Percentiles rank a stretch among this genome's conserved stretches.
These are phyloP conservation scores for Heliamphora exappendiculata DNA, from an alignment of 148 eudicot species.

Conservation along the genomic window DNA sequence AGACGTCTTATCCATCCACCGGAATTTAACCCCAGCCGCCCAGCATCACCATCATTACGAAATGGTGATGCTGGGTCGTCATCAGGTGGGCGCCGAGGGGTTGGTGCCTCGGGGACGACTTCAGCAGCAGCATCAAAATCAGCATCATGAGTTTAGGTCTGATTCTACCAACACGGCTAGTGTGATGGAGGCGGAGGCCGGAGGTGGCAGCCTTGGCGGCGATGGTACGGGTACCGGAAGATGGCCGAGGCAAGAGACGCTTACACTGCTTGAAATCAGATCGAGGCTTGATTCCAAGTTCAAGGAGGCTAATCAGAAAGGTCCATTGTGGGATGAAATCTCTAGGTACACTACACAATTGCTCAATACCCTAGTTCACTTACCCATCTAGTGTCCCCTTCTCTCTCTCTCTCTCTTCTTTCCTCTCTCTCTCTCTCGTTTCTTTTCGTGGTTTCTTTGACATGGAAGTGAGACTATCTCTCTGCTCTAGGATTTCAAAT, in stretches of 20 bases:
- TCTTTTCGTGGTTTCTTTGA: too few relatives aligned
- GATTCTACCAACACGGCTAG: constrained; percentile 22
- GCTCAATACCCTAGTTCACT: background rate
- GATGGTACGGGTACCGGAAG: constrained; percentile 53
- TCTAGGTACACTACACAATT: constrained; percentile 46
- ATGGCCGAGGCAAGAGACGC: constrained; percentile 98
- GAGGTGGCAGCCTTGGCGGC: constrained; percentile 11
- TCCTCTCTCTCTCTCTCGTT: background rate
- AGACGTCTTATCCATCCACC: constrained; percentile 30
- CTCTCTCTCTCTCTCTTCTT: background rate
- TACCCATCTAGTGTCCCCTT: background rate
- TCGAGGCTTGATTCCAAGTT: constrained; percentile 84
- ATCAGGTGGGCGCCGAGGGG: background rate
- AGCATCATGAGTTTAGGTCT: constrained; percentile 14
- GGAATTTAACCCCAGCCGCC: constrained; percentile 15
- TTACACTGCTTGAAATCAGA: constrained; percentile 80
- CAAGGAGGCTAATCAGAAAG: constrained; percentile 94
- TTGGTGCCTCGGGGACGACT: constrained; percentile 1
- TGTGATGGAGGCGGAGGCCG: constrained; percentile 12
- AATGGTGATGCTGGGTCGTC: constrained; percentile 20
- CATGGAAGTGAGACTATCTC: too few relatives aligned
- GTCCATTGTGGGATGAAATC: constrained; percentile 98
- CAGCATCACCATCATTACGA: constrained; percentile 25
- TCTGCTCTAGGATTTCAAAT: too few relatives aligned
- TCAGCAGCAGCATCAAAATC: constrained; percentile 4